A percentile compares a stretch with the other conserved stretches of the same genome.
These are phyloP conservation scores for Trichoderma gamsii DNA, from an alignment of 495 filamentous ascomycete species.

Conservation along the genomic window DNA sequence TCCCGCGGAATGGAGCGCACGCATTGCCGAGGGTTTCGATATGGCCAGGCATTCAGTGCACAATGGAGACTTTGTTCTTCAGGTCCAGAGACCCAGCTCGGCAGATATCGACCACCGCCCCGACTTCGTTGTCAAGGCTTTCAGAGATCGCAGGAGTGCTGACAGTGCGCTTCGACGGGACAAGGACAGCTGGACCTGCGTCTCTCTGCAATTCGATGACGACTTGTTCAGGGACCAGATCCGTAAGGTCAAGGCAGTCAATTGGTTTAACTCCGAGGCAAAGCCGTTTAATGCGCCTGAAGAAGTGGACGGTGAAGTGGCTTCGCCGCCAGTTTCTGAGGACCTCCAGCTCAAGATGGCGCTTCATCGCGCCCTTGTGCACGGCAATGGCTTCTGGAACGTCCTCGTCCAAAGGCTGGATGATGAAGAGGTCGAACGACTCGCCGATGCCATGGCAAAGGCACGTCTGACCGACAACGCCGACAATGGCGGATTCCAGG, in stretches of 20 bases:
- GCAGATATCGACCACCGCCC: background rate
- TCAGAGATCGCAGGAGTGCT: background rate
- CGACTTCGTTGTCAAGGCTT: background rate
- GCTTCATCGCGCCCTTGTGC: conserved; percentile 8
- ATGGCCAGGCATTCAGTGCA: background rate
- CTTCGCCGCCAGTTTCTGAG: background rate
- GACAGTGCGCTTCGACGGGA: background rate
- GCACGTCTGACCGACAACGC: background rate
- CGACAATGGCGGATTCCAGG: background rate
- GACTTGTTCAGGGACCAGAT: background rate
- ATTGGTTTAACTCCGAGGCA: background rate
- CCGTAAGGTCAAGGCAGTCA: background rate
- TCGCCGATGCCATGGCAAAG: background rate
- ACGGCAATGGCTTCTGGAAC: conserved; percentile 15
- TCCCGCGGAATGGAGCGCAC: background rate
- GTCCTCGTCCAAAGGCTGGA: background rate
- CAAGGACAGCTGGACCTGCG: conserved; percentile 2
- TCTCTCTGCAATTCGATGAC: background rate
- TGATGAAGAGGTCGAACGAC: background rate
- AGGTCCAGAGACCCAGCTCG: background rate
- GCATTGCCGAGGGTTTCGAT: background rate
- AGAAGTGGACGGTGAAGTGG: background rate
- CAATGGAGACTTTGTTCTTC: background rate
- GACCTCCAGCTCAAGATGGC: conserved; percentile 14
- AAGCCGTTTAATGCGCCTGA: background rate